These are phyloP conservation scores for Dryadomyces sulphureus DNA, from an alignment of 2,329 filamentous ascomycete genomes.

Conservation along the genomic window DNA sequence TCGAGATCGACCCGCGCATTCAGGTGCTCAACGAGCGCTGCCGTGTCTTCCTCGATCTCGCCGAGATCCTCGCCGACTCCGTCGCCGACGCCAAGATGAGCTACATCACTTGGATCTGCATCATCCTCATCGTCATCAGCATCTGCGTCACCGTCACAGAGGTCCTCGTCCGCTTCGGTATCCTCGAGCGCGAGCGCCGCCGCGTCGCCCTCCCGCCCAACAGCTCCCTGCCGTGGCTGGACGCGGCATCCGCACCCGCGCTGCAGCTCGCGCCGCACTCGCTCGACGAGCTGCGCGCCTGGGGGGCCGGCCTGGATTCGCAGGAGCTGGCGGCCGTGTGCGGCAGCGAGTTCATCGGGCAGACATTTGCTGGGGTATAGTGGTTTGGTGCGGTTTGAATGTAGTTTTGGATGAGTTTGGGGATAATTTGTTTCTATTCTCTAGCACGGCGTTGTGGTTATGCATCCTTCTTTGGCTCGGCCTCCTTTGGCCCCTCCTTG, in stretches of 20 bases:
- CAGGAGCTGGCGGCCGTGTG: constrained; percentile 11
- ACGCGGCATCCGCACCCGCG: background rate
- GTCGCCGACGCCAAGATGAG: constrained; percentile 95
- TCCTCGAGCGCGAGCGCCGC: constrained; percentile 36
- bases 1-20: constrained; percentile 92
- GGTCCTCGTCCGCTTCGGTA: constrained; percentile 71
- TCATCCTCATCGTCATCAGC: constrained; percentile 78
- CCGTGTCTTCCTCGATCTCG: constrained; percentile 87
- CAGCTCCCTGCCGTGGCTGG: background rate
- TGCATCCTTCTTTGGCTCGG: background rate
- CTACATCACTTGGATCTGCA: constrained; percentile 94
- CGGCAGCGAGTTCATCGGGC: constrained; percentile 10
- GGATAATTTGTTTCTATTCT: background rate
- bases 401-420: background rate
- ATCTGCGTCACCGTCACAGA: constrained; percentile 86
- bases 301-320: constrained; percentile 10
- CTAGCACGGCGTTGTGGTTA: background rate
- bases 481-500: constrained; percentile 2
- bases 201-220: background rate
- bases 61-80: constrained; percentile 83
- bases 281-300: constrained; percentile 11
- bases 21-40: constrained; percentile 96
- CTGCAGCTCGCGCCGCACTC: background rate
- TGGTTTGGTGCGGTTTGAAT: too few relatives aligned
- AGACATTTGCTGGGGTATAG: constrained; percentile 12